Evolutionary conservation across 2,329 filamentous ascomycete genomes (phyloP), one percentile per base, ranked within the genome.

Genomic region (Fusarium robinianum): DNA sequence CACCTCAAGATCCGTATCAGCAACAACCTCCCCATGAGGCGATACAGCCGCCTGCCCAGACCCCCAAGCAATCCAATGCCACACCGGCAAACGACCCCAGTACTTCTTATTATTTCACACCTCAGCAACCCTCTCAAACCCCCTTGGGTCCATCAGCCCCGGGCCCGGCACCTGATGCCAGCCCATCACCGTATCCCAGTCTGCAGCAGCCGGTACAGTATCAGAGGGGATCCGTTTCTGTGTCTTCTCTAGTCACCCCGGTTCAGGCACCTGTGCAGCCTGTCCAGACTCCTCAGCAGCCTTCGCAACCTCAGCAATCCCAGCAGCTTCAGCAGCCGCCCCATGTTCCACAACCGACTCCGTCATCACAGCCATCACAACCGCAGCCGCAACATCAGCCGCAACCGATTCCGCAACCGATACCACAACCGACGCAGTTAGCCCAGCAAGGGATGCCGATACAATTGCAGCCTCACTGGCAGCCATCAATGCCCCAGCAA

Each of bases 81-180:
- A 58, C 63, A 17, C 63, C 63, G 8, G 53, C 65, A 23, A 50
- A 72, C 11, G 81, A 86, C 46, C 72, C 79, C 2, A 79, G 73
- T 46, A 72, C 77, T 8, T 74, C 75, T 8, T 84, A 80, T 57
- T 87, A 85, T 63, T 81, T 80, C 57, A 75, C 69, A 52, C 65
- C 67, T 44, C 66, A 70, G 35, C 65, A 70, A 16, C 53, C 62
- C 1, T 53, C 50, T 9, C 62, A 62, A 4, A 56, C 67, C 58
- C 47, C 68, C 61, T 27, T 67, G 61, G 63, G 63, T 55, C 63
- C 71, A 8, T 66, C 72, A 3, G 66, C 71, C 3, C 64, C 67
- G 2, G 68, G 67, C 3, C 64, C 68, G 6, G 65, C 67, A 4
- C 56, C 70, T 7, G 78, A 80, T 32, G 57, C 69, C 1, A 59